Evolutionary conservation across 2,329 filamentous ascomycete genomes (phyloP).

Genomic region (Botryosphaeria dothidea): DNA sequence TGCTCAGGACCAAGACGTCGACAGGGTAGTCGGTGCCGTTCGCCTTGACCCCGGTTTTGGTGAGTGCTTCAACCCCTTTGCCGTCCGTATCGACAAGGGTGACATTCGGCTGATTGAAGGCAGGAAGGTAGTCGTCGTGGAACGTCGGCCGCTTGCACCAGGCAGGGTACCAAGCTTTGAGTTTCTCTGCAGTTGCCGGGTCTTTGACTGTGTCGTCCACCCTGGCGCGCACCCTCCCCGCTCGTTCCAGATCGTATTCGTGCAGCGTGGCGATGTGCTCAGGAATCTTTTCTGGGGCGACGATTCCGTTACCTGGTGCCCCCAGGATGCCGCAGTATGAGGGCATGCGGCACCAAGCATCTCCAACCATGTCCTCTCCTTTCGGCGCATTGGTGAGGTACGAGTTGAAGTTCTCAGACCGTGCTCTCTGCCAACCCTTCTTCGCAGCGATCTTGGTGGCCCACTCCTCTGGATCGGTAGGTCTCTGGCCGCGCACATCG

Average conservation of each 20-base stretch:
- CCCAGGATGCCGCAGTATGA: conserved; percentile 44
- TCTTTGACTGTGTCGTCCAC: conserved; percentile 57
- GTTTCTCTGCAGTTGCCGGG: conserved; percentile 49
- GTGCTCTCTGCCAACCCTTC: conserved; percentile 53
- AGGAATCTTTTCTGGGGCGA: conserved; percentile 35
- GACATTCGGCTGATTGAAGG: conserved; percentile 62
- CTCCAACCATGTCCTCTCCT: conserved; percentile 46
- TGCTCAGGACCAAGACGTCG: conserved; percentile 50
- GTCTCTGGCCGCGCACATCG: conserved; percentile 37
- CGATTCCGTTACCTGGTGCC: conserved; percentile 25
- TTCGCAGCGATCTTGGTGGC: conserved; percentile 31
- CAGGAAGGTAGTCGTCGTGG: conserved; percentile 59
- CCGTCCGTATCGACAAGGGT: conserved; percentile 61
- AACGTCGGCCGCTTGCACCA: conserved; percentile 68
- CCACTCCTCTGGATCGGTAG: conserved; percentile 47
- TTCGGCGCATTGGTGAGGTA: conserved; percentile 36
- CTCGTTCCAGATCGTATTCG: conserved; percentile 43
- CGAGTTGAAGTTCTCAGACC: conserved; percentile 48
- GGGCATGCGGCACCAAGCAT: conserved; percentile 48
- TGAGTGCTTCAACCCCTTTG: conserved; percentile 51
- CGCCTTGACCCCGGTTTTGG: conserved; percentile 49
- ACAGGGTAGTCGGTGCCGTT: conserved; percentile 51
- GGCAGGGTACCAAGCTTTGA: conserved; percentile 61
- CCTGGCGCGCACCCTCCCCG: conserved; percentile 49
- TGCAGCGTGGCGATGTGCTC: conserved; percentile 37